phyloP scores from a whole-genome alignment of 2,329 filamentous ascomycete genomes.

The Cladosporium sp. region DNA sequence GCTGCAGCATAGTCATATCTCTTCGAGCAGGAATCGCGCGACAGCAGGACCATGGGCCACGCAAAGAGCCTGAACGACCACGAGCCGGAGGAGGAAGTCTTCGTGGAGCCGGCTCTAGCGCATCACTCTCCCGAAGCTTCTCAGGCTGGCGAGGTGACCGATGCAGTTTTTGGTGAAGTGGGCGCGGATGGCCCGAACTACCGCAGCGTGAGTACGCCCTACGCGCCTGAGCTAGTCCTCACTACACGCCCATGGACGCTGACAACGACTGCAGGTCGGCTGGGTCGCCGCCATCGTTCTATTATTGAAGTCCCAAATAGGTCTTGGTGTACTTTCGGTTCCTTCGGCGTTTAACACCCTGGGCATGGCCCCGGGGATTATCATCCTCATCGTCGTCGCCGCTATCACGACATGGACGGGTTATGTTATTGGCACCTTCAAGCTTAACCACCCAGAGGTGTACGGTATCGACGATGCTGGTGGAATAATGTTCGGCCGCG shows the following conservation, averaged over 20 bases:
- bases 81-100: conserved; percentile 6
- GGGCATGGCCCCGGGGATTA: conserved; percentile 45
- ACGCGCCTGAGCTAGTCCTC: too few species aligned
- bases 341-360: conserved; percentile 41
- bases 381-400: conserved; percentile 37
- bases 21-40: conserved; percentile 1
- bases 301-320: conserved; percentile 44
- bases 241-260: not conserved
- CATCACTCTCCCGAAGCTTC: conserved; percentile 1
- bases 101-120: conserved; percentile 3
- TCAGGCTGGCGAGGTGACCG: conserved; percentile 14
- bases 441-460: conserved; percentile 48
- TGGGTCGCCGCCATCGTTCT: conserved; percentile 40
- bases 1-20: not conserved
- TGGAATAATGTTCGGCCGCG: conserved; percentile 46
- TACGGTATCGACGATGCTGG: conserved; percentile 55
- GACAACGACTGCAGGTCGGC: conserved; percentile 18
- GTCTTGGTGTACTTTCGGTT: conserved; percentile 44
- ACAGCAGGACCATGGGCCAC: conserved; percentile 2
- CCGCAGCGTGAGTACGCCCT: conserved; percentile 20
- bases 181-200: conserved; percentile 17
- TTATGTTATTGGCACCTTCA: conserved; percentile 47
- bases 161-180: conserved; percentile 19
- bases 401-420: conserved; percentile 46
- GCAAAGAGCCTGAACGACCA: conserved; percentile 1